Evolutionary conservation across 331 rosid species (phyloP).

Genomic region (Stylosanthes scabra): DNA sequence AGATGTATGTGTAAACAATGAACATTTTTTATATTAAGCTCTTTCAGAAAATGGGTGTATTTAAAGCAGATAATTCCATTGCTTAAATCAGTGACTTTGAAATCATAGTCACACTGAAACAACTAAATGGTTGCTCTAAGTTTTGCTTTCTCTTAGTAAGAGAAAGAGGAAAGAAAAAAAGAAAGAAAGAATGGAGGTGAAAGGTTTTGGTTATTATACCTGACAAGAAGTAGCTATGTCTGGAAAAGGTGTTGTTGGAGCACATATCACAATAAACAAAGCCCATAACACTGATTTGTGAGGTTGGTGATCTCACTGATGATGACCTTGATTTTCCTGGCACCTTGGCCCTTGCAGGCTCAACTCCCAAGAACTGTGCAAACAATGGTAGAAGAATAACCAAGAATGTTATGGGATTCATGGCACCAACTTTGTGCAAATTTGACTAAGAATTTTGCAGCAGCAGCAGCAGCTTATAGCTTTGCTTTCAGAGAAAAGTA

Average conservation of each 20-base stretch:
- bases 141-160: too few relatives aligned
- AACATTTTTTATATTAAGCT: background rate
- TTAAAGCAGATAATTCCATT: too few relatives aligned
- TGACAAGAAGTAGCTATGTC: conserved; percentile 81
- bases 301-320: conserved; percentile 28
- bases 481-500: conserved; percentile 44
- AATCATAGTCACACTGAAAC: too few relatives aligned
- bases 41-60: background rate
- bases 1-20: background rate
- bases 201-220: conserved; percentile 42
- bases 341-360: conserved; percentile 54
- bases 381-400: conserved; percentile 57
- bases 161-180: background rate
- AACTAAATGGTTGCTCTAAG: too few relatives aligned
- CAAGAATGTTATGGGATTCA: conserved; percentile 57
- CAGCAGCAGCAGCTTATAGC: conserved; percentile 19
- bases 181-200: conserved; percentile 28
- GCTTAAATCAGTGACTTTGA: too few relatives aligned
- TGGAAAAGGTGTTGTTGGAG: conserved; percentile 89
- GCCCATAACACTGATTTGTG: conserved; percentile 94
- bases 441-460: conserved; percentile 27
- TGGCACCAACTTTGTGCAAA: conserved; percentile 38
- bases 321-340: conserved; percentile 37
- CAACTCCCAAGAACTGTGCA: conserved; percentile 54
- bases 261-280: conserved; percentile 94